Base-by-base conservation (phyloP, 2,329 filamentous ascomycete species). In the Simplicillium sp. region DNA sequence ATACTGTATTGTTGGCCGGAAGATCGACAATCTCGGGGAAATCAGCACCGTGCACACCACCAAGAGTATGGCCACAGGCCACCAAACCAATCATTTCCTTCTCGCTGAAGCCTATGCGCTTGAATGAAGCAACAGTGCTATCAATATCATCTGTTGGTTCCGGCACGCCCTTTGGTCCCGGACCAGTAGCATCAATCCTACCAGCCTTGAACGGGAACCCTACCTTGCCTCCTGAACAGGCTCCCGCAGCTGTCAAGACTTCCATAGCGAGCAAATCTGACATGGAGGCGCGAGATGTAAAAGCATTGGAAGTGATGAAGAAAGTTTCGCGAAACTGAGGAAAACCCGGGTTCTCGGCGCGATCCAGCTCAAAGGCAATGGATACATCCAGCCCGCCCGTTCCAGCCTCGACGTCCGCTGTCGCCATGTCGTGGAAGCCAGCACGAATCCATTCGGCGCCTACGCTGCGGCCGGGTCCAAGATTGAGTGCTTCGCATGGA, bases 41-140 rank as follows among this genome's bases (percentile, higher is more conserved):
- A 37, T 66, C 56, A 2, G 47, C 54, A 16, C 60, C 57, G 49
- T 73, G 68, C 1, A 73, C 67, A 11, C 69, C 67, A 1, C 60
- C 60, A 1, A 62, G 42, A 0, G 55, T 55, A 37, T 62, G 60
- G 0, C 60, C 60, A 28, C 60, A 62, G 1, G 59, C 59, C 12
- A 61, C 57, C 44, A 62, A 45, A 1, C 55, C 45, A 4, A 60
- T 61, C 60, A 62, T 62, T 2, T 62, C 60, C 14, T 48, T 47
- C 3, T 52, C 51, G 12, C 49, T 50, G 34, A 60, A 60, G 1
- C 60, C 60, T 0, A 55, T 52, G 18, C 51, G 56, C 2, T 49
- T 51, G 37, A 62, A 62, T 11, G 49, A 5, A 39, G 38, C 17
- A 48, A 46, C 11, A 56, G 54, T 2, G 46, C 47, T 11, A 49